Evolutionary conservation across 306 rosid species (phyloP).

Genomic region (Vicia faba): DNA sequence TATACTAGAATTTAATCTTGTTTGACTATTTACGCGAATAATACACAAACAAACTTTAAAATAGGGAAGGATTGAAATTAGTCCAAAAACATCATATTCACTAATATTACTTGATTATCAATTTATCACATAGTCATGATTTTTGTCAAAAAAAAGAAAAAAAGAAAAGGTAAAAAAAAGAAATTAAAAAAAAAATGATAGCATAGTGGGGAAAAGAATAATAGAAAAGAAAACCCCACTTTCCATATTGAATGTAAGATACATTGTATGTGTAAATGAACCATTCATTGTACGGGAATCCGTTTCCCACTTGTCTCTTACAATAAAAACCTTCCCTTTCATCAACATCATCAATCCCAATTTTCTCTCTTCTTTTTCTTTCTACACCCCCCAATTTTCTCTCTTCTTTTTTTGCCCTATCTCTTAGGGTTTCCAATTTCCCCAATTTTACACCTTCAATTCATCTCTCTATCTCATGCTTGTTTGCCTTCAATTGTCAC

Average conservation of each 20-base stretch:
- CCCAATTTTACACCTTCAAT: neutral
- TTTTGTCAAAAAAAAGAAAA: no score
- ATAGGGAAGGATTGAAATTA: no score
- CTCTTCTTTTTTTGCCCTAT: constrained; percentile 68
- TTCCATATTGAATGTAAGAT: constrained; percentile 59
- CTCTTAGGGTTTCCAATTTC: constrained; percentile 61
- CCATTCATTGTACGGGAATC: constrained; percentile 56
- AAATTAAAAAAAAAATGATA: neutral
- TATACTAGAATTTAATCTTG: no score
- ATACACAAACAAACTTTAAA: no score
- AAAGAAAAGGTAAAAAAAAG: neutral
- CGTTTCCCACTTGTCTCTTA: constrained; percentile 33
- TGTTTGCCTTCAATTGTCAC: constrained; percentile 35
- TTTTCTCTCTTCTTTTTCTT: constrained; percentile 1
- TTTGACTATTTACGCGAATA: no score
- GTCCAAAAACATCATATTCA: no score
- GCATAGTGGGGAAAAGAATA: constrained; percentile 58
- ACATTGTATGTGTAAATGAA: constrained; percentile 71
- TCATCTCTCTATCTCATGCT: constrained; percentile 55
- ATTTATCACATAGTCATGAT: no score
- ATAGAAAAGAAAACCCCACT: constrained; percentile 56
- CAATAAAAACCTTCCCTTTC: constrained; percentile 41
- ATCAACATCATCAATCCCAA: neutral
- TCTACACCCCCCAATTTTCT: neutral
- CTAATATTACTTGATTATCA: neutral